phyloP scores from a whole-genome alignment of 31 red algal genomes.

The Asparagopsis taxiformis region DNA sequence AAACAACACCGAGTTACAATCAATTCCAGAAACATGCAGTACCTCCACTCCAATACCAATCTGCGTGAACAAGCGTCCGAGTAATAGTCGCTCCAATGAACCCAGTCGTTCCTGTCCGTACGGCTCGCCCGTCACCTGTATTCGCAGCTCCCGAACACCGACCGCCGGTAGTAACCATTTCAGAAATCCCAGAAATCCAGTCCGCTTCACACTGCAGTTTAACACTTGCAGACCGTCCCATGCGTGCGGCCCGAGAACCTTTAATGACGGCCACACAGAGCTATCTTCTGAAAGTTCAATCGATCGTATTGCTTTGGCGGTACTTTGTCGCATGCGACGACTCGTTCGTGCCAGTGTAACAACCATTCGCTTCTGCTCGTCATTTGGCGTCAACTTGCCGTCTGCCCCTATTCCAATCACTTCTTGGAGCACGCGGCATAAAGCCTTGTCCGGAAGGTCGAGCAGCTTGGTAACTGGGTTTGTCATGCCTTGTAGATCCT shows the following conservation, averaged over 20 bases:
- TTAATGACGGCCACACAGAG: constrained; percentile 37
- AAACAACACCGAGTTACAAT: constrained; percentile 43
- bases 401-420: background rate
- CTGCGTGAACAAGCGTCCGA: constrained; percentile 55
- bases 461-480: background rate
- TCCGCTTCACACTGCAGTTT: constrained; percentile 37
- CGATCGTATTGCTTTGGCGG: background rate
- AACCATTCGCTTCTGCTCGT: background rate
- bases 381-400: background rate
- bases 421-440: background rate
- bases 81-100: constrained; percentile 30
- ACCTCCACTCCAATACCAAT: constrained; percentile 14
- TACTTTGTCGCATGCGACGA: constrained; percentile 2
- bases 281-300: background rate
- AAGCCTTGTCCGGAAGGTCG: constrained; percentile 13
- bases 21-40: constrained; percentile 29
- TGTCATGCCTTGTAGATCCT: background rate
- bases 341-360: constrained; percentile 18
- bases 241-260: constrained; percentile 24
- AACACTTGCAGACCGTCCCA: constrained; percentile 24
- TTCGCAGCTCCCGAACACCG: background rate
- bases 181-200: constrained; percentile 37
- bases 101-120: constrained; percentile 20
- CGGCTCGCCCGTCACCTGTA: constrained; percentile 37
- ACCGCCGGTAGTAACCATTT: constrained; percentile 42